Base-by-base conservation (phyloP, 1,139 yeast species). In the Pichia sp. region DNA sequence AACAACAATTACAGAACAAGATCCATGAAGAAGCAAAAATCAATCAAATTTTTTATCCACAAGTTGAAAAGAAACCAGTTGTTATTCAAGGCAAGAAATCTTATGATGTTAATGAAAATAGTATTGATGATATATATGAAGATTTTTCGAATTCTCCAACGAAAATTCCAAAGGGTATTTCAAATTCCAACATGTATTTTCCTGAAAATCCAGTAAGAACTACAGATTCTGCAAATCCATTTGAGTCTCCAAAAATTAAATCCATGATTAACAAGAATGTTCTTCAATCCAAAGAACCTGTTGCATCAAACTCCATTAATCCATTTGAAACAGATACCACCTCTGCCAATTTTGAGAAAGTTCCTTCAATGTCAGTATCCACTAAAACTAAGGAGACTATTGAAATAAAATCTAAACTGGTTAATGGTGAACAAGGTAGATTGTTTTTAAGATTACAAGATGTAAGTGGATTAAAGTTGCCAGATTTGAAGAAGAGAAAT, bases 371-470 rank as follows among this genome's bases (percentile, higher is more conserved):
- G n/a, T n/a, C n/a, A n/a, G n/a, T 15, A 6, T 14, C 24, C 8
- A 23, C 4, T 4, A 14, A 24, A 14, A 32, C 18, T 5, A 22
- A 27, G 10, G 22, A 19, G 19, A 13, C 13, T 6, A 21, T 18
- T n/a, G 19, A 25, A 14, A 20, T 7, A n/a, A 11, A 16, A n/a
- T 6, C 21, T 15, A 41, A 36, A 10, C 46, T 63, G 33, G 57
- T 63, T 5, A 50, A 53, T 32, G 61, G 61, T 30, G 95, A 86
- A 59, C 65, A 76, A 44, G 96, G 96, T 4, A 70, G 87, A 33
- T 62, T 88, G 24, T 88, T 86, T 62, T 68, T 88, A 35, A 69
- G 80, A 42, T 70, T 88, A 20, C 67, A 79, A 41, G 78, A 80
- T 0, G 60, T 87, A 41, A 69, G 71, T 46, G 75, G 74, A 35